These are phyloP conservation scores for Cryoendolithus antarcticus DNA, from an alignment of 2,329 filamentous ascomycete species.

Conservation along the genomic window DNA sequence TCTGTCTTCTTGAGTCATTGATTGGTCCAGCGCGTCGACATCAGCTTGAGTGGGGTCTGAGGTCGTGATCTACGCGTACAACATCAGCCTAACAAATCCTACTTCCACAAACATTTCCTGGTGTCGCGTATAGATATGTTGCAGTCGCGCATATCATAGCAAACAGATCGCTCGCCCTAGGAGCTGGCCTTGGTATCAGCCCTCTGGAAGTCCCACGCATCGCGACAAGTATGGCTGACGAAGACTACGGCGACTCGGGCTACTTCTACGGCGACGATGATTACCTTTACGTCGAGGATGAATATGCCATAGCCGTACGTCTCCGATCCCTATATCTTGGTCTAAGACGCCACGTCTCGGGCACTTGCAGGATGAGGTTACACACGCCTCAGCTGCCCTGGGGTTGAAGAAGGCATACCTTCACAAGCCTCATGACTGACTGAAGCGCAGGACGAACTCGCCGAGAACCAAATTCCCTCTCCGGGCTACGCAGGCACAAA, in stretches of 20 bases:
- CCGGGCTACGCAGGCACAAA: constrained; percentile 26
- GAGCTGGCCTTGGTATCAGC: too few species aligned
- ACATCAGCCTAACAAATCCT: too few species aligned
- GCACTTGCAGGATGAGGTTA: constrained; percentile 6
- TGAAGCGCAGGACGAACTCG: constrained; percentile 33
- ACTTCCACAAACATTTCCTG: too few species aligned
- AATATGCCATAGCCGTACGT: constrained; percentile 26
- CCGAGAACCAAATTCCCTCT: constrained; percentile 34
- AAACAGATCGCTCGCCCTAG: too few species aligned
- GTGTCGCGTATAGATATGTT: too few species aligned
- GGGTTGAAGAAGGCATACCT: background rate
- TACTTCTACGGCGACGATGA: constrained; percentile 27
- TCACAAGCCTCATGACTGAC: background rate
- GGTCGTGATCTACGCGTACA: too few species aligned
- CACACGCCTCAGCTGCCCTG: constrained; percentile 2
- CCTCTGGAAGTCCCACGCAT: too few species aligned
- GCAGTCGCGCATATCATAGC: too few species aligned
- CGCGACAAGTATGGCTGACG: constrained; percentile 15
- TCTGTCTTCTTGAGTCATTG: too few species aligned
- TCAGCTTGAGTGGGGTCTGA: too few species aligned
- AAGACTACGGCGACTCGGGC: constrained; percentile 25
- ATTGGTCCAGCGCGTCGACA: too few species aligned
- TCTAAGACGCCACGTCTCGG: constrained; percentile 5
- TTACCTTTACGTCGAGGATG: constrained; percentile 37
- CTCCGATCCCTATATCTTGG: background rate